phyloP scores from a whole-genome alignment of 139 green algal genomes.

The Diplosphaera chodatii region DNA sequence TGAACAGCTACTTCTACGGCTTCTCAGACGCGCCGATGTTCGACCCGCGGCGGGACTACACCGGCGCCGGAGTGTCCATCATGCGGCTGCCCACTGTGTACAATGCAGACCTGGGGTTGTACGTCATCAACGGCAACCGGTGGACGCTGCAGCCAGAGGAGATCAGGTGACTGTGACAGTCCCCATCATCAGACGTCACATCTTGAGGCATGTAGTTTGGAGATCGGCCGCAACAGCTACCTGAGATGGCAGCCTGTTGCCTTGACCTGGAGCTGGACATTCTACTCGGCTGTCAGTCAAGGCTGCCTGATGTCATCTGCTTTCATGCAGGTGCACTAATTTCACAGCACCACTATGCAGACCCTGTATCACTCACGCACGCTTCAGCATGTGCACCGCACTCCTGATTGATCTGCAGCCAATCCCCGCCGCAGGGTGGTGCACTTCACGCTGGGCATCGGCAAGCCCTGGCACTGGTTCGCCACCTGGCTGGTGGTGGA shows the following conservation, averaged over 20 bases:
- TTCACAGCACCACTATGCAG: too few relatives aligned
- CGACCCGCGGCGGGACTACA: conserved; percentile 27
- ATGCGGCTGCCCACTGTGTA: conserved; percentile 58
- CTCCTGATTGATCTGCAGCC: too few relatives aligned
- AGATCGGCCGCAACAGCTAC: too few relatives aligned
- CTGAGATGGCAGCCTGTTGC: too few relatives aligned
- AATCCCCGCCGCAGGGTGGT: conserved; percentile 30
- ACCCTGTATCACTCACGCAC: too few relatives aligned
- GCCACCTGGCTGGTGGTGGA: conserved; percentile 49
- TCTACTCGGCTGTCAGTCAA: too few relatives aligned
- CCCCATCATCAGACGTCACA: too few relatives aligned
- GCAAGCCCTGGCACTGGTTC: conserved; percentile 80
- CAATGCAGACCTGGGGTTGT: conserved; percentile 74
- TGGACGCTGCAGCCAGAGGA: conserved; percentile 47
- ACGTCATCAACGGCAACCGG: conserved; percentile 47
- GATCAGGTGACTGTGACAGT: conserved; percentile 27
- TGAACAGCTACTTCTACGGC: conserved; percentile 61
- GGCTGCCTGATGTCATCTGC: too few relatives aligned
- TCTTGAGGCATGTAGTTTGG: too few relatives aligned
- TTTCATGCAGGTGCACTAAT: too few relatives aligned
- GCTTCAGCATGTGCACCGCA: too few relatives aligned
- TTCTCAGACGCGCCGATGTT: conserved; percentile 58
- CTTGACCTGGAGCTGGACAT: too few relatives aligned
- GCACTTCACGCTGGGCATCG: conserved; percentile 67
- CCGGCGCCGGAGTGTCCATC: not conserved